Base-by-base conservation (phyloP, 176 grass and related monocot species). In the Stipa capillata region DNA sequence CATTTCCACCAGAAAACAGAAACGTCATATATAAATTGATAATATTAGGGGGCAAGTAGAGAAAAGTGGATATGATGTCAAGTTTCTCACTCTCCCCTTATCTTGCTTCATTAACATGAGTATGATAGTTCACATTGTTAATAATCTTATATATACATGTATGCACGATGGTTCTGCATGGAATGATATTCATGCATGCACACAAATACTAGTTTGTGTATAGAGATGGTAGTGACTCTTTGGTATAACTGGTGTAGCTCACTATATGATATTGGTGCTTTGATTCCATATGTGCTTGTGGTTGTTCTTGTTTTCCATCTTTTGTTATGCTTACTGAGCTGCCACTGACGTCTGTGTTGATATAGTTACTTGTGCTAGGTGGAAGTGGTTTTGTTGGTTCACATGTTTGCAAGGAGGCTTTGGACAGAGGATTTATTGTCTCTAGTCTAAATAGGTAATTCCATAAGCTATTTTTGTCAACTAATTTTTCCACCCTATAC, bases 381-480 rank as follows among this genome's bases (percentile, higher is more conserved):
- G 95, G 95, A 76, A 97, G 87, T 81, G 95, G 95, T 55, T 97
- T 94, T 54, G 91, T 97, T 59, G 95, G 95, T 77, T 97, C 92
- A 39, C 91, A 97, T 13, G 80, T 97, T 85, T 94, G 91, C 87
- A 94, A 89, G 78, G 92, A 94, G 69, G 95, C 92, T 72, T 84
- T 97, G 85, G 85, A 90, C 32, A 84, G 57, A 69, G 92, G 87
- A 57, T 88, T 97, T 65, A 73, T 82, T 78, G 95, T 97, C 65
- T 88, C 83, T 78, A 97, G 95, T 84, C 83, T 97, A 69, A 97
- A 91, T 87, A 90, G 94, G 94, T 94, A 80, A 72, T 27, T 83
- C 54, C 23, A 12, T 31, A 64, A 40, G 29, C 73, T 74, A 65
- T 6, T 21, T 51, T 73, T 39, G 9, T 84, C 56, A 14, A 57